Percentiles rank a stretch among this genome's conserved stretches.
Evolutionary conservation across 352 stramenopile species (phyloP).

Genomic region (Phytophthora boehmeriae): DNA sequence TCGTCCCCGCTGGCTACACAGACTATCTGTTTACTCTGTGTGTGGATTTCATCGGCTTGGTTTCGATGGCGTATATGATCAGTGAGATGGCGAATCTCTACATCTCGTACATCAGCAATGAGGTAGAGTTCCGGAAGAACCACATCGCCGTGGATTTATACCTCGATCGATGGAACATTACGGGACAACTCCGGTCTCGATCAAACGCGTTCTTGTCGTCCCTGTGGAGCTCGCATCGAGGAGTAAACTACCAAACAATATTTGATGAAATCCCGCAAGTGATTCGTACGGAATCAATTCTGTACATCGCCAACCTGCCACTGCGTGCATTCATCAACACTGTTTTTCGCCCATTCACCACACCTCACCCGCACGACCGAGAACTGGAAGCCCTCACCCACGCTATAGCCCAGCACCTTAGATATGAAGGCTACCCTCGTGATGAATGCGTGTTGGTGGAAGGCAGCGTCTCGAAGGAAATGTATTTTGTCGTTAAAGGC

Average conservation of each 20-base stretch:
- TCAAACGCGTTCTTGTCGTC: constrained; percentile 55
- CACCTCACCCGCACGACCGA: constrained; percentile 28
- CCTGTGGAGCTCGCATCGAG: constrained; percentile 62
- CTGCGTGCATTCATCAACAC: constrained; percentile 42
- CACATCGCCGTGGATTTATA: constrained; percentile 62
- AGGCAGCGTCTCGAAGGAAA: constrained; percentile 64
- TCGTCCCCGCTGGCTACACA: constrained; percentile 23
- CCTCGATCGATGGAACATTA: constrained; percentile 53
- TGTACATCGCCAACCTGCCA: constrained; percentile 47
- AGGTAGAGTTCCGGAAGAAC: constrained; percentile 68
- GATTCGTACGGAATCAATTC: constrained; percentile 57
- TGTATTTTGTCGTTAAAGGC: constrained; percentile 79
- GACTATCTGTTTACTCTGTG: constrained; percentile 50
- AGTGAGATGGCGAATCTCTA: constrained; percentile 58
- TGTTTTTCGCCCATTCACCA: constrained; percentile 54
- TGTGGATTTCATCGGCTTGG: constrained; percentile 45
- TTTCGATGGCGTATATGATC: constrained; percentile 60
- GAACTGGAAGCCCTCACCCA: constrained; percentile 40
- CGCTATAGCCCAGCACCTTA: constrained; percentile 52
- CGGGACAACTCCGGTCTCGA: constrained; percentile 37
- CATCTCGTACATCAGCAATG: constrained; percentile 60
- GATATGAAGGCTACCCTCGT: constrained; percentile 68
- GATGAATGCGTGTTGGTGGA: constrained; percentile 68
- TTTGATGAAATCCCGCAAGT: constrained; percentile 58
- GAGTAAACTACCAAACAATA: constrained; percentile 61